phyloP scores from a whole-genome alignment of 2,329 filamentous ascomycete species.

The Fusarium odoratissimum region DNA sequence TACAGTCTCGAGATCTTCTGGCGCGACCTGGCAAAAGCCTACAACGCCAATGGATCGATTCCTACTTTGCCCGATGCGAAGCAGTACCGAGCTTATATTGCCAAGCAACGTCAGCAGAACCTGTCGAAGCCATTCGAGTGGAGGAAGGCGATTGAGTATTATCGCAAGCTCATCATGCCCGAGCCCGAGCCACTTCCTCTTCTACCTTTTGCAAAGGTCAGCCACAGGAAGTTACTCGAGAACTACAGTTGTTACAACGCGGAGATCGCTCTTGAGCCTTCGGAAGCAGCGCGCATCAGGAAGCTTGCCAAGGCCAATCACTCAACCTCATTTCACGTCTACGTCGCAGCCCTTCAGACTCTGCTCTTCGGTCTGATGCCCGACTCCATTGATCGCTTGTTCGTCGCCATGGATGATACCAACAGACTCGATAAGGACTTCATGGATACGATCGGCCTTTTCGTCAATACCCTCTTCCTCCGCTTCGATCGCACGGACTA shows the following conservation, averaged over 20 bases:
- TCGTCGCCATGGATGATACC: conserved; percentile 15
- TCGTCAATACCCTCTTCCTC: conserved; percentile 10
- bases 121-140: neutral
- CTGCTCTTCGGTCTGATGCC: neutral
- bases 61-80: neutral
- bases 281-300: neutral
- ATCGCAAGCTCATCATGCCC: conserved; percentile 1
- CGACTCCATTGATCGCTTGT: neutral
- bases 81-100: neutral
- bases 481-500: neutral
- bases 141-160: conserved; percentile 4
- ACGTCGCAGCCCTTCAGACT: conserved; percentile 4
- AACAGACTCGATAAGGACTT: neutral
- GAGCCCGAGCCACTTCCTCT: neutral
- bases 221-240: conserved; percentile 1
- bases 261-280: neutral
- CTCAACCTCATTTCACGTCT: conserved; percentile 8
- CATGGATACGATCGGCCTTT: conserved; percentile 3
- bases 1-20: conserved; percentile 11
- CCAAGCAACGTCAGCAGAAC: neutral
- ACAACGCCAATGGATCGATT: neutral
- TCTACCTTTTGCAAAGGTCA: neutral
- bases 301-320: neutral
- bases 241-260: conserved; percentile 1
- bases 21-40: conserved; percentile 2